Percentiles rank a stretch among this genome's conserved stretches.
Conservation (phyloP, 1,284 basidiomycete species). For the Ustilago curta region DNA sequence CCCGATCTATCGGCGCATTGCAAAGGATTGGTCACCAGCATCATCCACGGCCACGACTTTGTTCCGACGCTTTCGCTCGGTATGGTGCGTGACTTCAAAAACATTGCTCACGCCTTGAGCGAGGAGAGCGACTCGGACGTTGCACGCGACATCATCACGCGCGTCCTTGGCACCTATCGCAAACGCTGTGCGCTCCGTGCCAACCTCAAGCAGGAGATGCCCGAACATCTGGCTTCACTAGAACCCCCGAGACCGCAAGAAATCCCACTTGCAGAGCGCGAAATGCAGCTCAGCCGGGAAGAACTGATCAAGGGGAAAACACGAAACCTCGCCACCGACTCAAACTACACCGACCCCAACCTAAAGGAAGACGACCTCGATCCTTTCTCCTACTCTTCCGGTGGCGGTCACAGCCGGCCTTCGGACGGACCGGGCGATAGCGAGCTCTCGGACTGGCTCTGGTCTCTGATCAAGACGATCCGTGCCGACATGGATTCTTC, state of each 20-base stretch:
- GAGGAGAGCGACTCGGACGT: slow-evolving; percentile 59
- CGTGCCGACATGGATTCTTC: slow-evolving; percentile 56
- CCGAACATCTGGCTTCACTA: slow-evolving; percentile 22
- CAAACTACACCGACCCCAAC: slow-evolving; percentile 50
- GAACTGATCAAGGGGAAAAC: slow-evolving; percentile 57
- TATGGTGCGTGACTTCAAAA: slow-evolving; percentile 72
- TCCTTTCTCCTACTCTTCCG: slow-evolving; percentile 47
- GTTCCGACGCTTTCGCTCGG: slow-evolving; percentile 71
- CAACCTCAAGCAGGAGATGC: slow-evolving; percentile 20
- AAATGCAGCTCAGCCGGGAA: slow-evolving; percentile 40
- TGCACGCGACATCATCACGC: slow-evolving; percentile 72
- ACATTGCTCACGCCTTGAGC: slow-evolving; percentile 68
- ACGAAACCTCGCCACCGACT: slow-evolving; percentile 52
- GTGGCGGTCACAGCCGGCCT: slow-evolving; percentile 25
- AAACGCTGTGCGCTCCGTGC: slow-evolving; percentile 45
- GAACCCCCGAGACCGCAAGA: slow-evolving; percentile 48
- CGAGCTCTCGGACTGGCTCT: slow-evolving; percentile 60
- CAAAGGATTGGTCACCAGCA: slow-evolving; percentile 71
- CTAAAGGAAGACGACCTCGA: slow-evolving; percentile 41
- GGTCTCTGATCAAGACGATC: slow-evolving; percentile 64
- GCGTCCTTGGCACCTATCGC: slow-evolving; percentile 68
- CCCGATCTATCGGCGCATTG: slow-evolving; percentile 71
- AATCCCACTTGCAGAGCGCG: slow-evolving; percentile 39
- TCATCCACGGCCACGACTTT: slow-evolving; percentile 71
- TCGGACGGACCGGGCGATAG: slow-evolving; percentile 23